phyloP scores from a whole-genome alignment of 2,329 filamentous ascomycete genomes.

The Clonostachys solani region DNA sequence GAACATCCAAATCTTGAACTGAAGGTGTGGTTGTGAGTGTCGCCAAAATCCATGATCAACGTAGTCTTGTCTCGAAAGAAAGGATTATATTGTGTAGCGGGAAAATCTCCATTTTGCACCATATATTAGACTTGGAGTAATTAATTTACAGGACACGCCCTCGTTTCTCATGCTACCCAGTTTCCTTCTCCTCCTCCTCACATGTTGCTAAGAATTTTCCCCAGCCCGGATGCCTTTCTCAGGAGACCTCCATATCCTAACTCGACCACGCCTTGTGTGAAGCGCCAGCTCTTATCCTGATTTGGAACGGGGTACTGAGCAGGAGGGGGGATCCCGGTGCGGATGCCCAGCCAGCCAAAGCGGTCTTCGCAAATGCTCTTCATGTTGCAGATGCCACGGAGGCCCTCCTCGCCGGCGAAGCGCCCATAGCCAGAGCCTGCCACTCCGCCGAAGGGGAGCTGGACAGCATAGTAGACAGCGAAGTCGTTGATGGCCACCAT shows the following conservation, averaged over 20 bases:
- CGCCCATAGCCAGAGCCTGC: slow-evolving; percentile 86
- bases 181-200: slow-evolving; percentile 9
- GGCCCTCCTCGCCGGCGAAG: slow-evolving; percentile 86
- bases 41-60: too few relatives aligned
- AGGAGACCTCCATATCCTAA: slow-evolving; percentile 48
- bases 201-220: slow-evolving; percentile 36
- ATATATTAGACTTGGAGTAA: too few relatives aligned
- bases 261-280: slow-evolving; percentile 56
- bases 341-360: slow-evolving; percentile 52
- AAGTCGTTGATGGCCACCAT: slow-evolving; percentile 98
- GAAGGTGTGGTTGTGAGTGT: too few relatives aligned
- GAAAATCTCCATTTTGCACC: too few relatives aligned
- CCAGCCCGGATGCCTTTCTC: slow-evolving; percentile 33
- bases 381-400: slow-evolving; percentile 78
- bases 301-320: slow-evolving; percentile 77
- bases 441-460: slow-evolving; percentile 91
- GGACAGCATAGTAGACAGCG: slow-evolving; percentile 86
- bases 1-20: too few relatives aligned
- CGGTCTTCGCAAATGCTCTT: slow-evolving; percentile 85
- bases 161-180: too few relatives aligned
- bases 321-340: slow-evolving; percentile 75
- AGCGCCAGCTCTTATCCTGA: slow-evolving; percentile 60
- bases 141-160: too few relatives aligned
- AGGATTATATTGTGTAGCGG: too few relatives aligned
- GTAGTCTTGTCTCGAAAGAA: too few relatives aligned